Evolutionary conservation across 768 basidiomycete species (phyloP), one percentile per base, ranked within the genome.

Genomic region (Coprinopsis marcescibilis): DNA sequence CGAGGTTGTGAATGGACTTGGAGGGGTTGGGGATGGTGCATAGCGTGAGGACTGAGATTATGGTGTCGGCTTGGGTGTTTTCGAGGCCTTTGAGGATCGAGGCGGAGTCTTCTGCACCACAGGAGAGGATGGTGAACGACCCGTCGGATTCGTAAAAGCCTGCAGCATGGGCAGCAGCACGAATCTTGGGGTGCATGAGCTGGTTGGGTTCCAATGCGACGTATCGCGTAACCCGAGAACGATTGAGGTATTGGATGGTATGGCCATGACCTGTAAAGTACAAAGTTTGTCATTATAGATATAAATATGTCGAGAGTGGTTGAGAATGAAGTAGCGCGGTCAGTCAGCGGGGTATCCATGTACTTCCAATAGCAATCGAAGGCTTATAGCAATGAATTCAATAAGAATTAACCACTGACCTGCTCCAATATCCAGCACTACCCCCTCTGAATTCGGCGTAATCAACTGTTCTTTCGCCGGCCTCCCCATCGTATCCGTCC

Each of bases 121-220:
- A 82, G 0, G 76, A 55, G 10, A 88, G 72, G 48, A 90, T 73
- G 36, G 78, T 33, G 1, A 87, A 65, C 0, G 74, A 70, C 2
- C 78, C 78, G 13, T 72, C 67, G 13, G 62, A 61, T 53, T 83
- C 81, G 8, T 46, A 62, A 57, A 71, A 84, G 1, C 84, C 83
- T 4, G 67, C 73, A 2, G 61, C 57, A 21, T 64, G 58, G 3
- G 84, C 85, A 3, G 60, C 57, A 1, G 55, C 58, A 20, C 78
- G 73, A 27, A 89, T 74, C 14, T 67, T 57, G 3, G 64, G 46
- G 56, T 88, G 83, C 84, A 87, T 85, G 45, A 66, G 61, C 3
- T 52, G 45, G 53, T 87, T 89, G 4, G 87, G 86, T 55, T 89
- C 86, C 4, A 89, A 59, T 1, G 85, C 86, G 39, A 88, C 65